Base-by-base conservation (phyloP, 257 asterid species). In the Craterostigma plantagineum region DNA sequence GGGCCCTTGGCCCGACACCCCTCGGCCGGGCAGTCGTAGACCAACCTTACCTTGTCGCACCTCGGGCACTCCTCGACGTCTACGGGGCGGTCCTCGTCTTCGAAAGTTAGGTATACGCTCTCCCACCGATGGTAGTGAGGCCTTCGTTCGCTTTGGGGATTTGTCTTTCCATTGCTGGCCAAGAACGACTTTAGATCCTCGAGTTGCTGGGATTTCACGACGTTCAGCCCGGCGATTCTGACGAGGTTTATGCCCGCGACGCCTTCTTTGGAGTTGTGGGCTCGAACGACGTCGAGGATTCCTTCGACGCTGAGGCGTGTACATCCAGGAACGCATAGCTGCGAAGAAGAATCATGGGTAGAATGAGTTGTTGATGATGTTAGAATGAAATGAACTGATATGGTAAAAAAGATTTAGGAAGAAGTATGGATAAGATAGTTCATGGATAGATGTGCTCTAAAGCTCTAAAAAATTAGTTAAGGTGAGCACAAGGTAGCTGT, bases 321-420 rank as follows among this genome's bases (percentile, higher is more conserved):
- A 55, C 91, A 77, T 18, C 76, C 91, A 50, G 91, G 85, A 58
- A 77, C 76, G 38, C 65, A 68, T 5, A 77, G 59, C 91, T 77
- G 72, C 64, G n/a, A 30, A 27, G 34, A 23, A 23, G 30, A 23
- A 23, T 23, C 30, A 6, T 6, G 30, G 6, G 30, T 23, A 6
- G 30, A 23, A 23, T 2, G 30, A 2, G 30, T 23, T 23, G 30
- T 23, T 23, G n/a, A n/a, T 23, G 30, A 23, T n/a, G n/a, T n/a
- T n/a, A n/a, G n/a, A n/a, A n/a, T n/a, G n/a, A n/a, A n/a, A n/a
- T n/a, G n/a, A n/a, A n/a, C n/a, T n/a, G n/a, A n/a, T n/a, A n/a
- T n/a, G n/a, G n/a, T n/a, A n/a, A n/a, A n/a, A n/a, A n/a, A n/a
- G n/a, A n/a, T n/a, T n/a, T n/a, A n/a, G n/a, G n/a, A n/a, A n/a